These are phyloP conservation scores for Pouteria campechiana DNA, from an alignment of 179 eudicot genomes.

Conservation along the genomic window DNA sequence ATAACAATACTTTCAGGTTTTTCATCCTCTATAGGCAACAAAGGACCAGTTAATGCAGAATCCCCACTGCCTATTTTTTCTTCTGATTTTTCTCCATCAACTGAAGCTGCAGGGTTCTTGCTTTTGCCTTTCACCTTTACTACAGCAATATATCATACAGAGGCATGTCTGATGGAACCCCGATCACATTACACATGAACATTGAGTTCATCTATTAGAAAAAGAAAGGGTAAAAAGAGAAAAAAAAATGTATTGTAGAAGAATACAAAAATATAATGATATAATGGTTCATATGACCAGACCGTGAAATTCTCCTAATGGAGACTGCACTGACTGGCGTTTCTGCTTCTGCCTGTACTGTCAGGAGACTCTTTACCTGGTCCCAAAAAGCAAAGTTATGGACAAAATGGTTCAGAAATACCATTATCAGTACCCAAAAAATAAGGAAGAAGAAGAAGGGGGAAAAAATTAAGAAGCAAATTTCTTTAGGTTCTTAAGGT, in stretches of 20 bases:
- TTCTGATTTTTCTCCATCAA: conserved; percentile 25
- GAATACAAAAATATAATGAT: too few species aligned
- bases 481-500: too few species aligned
- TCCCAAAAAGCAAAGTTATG: too few species aligned
- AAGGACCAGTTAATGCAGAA: conserved; percentile 44
- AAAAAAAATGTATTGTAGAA: too few species aligned
- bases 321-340: conserved; percentile 97
- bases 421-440: too few species aligned
- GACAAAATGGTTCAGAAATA: too few species aligned
- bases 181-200: conserved; percentile 6
- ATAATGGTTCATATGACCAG: too few species aligned
- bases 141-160: conserved; percentile 64
- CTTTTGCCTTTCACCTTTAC: conserved; percentile 55
- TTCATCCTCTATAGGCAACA: conserved; percentile 34
- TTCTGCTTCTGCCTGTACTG: conserved; percentile 91
- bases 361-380: conserved; percentile 89
- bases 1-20: conserved; percentile 35
- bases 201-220: not conserved
- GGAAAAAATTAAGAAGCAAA: too few species aligned
- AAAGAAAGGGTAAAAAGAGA: too few species aligned
- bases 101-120: conserved; percentile 19
- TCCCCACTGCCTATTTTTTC: conserved; percentile 10
- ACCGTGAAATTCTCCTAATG: conserved; percentile 92
- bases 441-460: too few species aligned
- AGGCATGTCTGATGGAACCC: conserved; percentile 50